phyloP scores from a whole-genome alignment of 768 basidiomycete species.

The Leccinum longicurvipes region DNA sequence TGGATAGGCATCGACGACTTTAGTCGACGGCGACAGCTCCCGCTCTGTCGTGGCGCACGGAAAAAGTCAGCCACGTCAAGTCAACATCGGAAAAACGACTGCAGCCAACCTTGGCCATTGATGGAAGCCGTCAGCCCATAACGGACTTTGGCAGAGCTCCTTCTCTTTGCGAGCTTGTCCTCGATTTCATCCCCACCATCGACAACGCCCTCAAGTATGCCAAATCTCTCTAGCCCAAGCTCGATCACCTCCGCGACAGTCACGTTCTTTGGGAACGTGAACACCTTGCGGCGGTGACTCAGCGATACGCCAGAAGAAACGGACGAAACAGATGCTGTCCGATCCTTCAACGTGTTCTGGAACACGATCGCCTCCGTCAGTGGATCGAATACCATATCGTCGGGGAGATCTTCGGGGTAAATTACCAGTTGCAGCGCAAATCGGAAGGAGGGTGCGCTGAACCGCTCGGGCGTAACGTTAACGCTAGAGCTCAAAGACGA shows the following conservation, averaged over 20 bases:
- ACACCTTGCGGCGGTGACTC: slow-evolving; percentile 70
- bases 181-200: slow-evolving; percentile 98
- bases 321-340: slow-evolving; percentile 39
- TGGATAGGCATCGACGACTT: too few species aligned
- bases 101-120: slow-evolving; percentile 59
- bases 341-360: slow-evolving; percentile 62
- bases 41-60: too few species aligned
- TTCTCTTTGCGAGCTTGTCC: slow-evolving; percentile 81
- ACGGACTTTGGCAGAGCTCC: slow-evolving; percentile 73
- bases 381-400: slow-evolving; percentile 93
- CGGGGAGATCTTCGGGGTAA: slow-evolving; percentile 87
- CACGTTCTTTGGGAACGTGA: slow-evolving; percentile 90
- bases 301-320: slow-evolving; percentile 55
- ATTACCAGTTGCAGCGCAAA: slow-evolving; percentile 88
- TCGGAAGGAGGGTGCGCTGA: slow-evolving; percentile 77
- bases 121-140: slow-evolving; percentile 69
- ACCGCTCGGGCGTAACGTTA: slow-evolving; percentile 64
- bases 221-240: slow-evolving; percentile 86
- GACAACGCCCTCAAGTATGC: slow-evolving; percentile 91
- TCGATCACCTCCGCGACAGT: slow-evolving; percentile 98
- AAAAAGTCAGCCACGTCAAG: neutral
- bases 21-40: too few species aligned
- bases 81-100: neutral
- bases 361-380: slow-evolving; percentile 92
- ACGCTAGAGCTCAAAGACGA: slow-evolving; percentile 24